These are phyloP conservation scores for Colletotrichum cuscutae DNA, from an alignment of 2,329 filamentous ascomycete genomes.

Conservation along the genomic window DNA sequence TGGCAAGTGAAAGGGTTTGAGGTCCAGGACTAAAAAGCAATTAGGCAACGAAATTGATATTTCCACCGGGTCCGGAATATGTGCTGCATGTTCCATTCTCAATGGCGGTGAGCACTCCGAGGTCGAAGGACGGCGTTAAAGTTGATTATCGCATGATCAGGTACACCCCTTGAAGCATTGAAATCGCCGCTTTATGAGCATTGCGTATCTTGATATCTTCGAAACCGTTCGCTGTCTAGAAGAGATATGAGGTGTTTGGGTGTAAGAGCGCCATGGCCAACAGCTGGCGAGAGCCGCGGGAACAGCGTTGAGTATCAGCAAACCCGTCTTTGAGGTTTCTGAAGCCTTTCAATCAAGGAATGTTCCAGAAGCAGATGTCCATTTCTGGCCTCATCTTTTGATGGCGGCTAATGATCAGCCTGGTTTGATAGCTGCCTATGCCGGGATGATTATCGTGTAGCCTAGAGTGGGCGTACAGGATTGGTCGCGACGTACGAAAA, in stretches of 20 bases:
- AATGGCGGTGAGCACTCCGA: background rate
- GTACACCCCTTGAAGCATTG: too few species aligned
- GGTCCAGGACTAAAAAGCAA: too few species aligned
- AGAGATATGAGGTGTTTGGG: background rate
- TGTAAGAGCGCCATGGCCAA: too few species aligned
- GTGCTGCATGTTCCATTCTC: too few species aligned
- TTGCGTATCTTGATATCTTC: background rate
- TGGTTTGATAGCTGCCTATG: conserved; percentile 7
- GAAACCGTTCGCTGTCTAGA: background rate
- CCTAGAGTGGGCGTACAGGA: background rate
- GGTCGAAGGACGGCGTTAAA: background rate
- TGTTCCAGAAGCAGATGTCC: background rate
- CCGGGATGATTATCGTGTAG: background rate
- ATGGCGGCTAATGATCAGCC: background rate
- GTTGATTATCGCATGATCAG: too few species aligned
- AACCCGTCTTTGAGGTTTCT: background rate
- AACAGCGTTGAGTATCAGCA: background rate
- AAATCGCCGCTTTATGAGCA: background rate
- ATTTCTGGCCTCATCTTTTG: background rate
- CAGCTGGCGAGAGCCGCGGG: background rate
- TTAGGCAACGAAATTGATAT: too few species aligned
- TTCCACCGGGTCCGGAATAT: too few species aligned
- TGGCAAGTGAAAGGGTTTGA: too few species aligned
- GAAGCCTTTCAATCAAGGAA: background rate
- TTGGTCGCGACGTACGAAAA: background rate